phyloP scores from a whole-genome alignment of 202 grass and related monocot genomes.

The Bolboschoenoplectus hybrid region DNA sequence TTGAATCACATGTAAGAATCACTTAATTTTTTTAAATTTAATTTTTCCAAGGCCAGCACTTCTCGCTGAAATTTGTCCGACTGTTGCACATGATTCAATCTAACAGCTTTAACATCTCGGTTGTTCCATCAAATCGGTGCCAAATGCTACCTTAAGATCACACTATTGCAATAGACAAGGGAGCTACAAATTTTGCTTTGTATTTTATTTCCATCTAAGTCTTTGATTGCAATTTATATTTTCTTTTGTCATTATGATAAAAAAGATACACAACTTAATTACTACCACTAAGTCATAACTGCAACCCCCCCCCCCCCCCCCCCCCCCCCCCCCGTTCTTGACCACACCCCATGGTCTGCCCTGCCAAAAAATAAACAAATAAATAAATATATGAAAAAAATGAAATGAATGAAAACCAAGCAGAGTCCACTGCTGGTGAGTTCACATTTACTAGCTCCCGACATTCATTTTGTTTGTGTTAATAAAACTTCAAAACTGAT shows the following conservation, averaged over 20 bases:
- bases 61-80: background rate
- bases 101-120: background rate
- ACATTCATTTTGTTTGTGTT: no score
- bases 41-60: background rate
- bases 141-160: background rate
- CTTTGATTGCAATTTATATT: background rate
- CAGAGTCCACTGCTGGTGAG: no score
- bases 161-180: background rate
- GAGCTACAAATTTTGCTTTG: background rate
- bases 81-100: background rate
- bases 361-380: no score
- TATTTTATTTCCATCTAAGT: background rate
- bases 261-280: background rate
- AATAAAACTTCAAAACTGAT: no score
- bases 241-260: background rate
- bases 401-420: no score
- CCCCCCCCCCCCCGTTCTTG: no score
- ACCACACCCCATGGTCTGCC: no score
- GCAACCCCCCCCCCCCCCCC: no score
- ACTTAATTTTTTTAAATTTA: background rate
- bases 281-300: no score
- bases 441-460: no score
- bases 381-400: no score
- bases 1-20: slow-evolving; percentile 79
- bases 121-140: background rate